These are phyloP conservation scores for Bondarzewia mesenterica DNA, from an alignment of 1,284 basidiomycete species.

Conservation along the genomic window DNA sequence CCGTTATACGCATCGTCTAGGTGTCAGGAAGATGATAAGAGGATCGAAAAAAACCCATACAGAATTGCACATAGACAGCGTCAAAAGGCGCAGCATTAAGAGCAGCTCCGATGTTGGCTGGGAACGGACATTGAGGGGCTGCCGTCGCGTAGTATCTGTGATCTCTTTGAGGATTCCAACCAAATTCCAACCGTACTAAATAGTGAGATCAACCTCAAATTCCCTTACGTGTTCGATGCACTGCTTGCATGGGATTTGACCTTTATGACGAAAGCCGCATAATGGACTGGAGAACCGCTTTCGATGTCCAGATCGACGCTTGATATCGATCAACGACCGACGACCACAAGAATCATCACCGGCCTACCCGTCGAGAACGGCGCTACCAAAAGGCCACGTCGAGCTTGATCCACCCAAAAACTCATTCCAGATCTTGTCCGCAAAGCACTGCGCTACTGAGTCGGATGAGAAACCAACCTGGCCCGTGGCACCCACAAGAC, in stretches of 20 bases:
- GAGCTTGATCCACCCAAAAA: slow-evolving; percentile 50
- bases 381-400: slow-evolving; percentile 49
- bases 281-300: slow-evolving; percentile 42
- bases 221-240: slow-evolving; percentile 37
- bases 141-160: slow-evolving; percentile 46
- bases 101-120: slow-evolving; percentile 41
- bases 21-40: neutral
- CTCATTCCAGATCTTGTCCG: slow-evolving; percentile 52
- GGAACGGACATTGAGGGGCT: slow-evolving; percentile 50
- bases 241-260: slow-evolving; percentile 36
- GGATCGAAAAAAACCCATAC: slow-evolving; percentile 22
- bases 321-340: neutral
- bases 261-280: slow-evolving; percentile 45
- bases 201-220: too few species aligned
- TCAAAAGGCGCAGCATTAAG: slow-evolving; percentile 48
- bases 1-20: slow-evolving; percentile 9
- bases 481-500: slow-evolving; percentile 52
- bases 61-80: slow-evolving; percentile 53
- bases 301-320: slow-evolving; percentile 63
- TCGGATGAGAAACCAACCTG: slow-evolving; percentile 43
- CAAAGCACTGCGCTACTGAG: slow-evolving; percentile 40
- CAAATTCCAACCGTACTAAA: too few species aligned
- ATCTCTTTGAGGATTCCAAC: too few species aligned
- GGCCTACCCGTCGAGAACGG: slow-evolving; percentile 52
- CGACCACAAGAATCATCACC: neutral